Conservation (phyloP, 1,139 yeast species). For the Diutina pseudorugosa region DNA sequence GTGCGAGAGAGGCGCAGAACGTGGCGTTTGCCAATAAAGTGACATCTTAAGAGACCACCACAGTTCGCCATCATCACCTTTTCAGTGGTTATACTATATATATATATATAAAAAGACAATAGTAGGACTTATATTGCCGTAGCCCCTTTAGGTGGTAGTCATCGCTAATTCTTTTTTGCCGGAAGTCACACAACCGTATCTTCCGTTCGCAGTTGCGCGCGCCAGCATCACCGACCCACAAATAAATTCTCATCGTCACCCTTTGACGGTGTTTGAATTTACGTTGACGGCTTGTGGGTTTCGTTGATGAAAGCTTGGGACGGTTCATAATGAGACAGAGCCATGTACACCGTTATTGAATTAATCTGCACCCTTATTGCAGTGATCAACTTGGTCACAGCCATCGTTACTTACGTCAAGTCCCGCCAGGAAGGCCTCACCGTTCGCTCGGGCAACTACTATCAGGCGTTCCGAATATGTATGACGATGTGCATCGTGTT, state of each 20-base stretch:
- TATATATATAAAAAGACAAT: too few species aligned
- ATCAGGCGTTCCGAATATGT: constrained; percentile 11
- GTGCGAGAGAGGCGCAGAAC: too few species aligned
- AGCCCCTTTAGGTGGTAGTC: too few species aligned
- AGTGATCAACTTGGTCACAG: constrained; percentile 12
- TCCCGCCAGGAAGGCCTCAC: constrained; percentile 12
- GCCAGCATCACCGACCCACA: neutral
- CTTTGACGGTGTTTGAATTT: neutral
- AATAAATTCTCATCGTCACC: neutral
- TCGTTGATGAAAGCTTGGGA: neutral
- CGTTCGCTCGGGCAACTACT: constrained; percentile 13
- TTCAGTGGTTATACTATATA: too few species aligned
- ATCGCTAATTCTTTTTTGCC: neutral
- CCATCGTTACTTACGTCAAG: constrained; percentile 12
- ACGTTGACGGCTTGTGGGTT: neutral
- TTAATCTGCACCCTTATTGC: constrained; percentile 14
- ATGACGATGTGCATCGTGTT: constrained; percentile 2
- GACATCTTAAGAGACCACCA: too few species aligned
- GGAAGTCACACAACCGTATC: neutral
- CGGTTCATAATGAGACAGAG: neutral
- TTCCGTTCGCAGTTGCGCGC: neutral
- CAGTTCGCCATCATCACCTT: too few species aligned
- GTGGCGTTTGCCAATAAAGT: too few species aligned
- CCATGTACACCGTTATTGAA: constrained; percentile 6
- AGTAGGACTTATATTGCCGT: too few species aligned